Evolutionary conservation across 1,284 basidiomycete genomes (phyloP), one percentile per base, ranked within the genome.

Genomic region (Pyrrhoderma noxium): DNA sequence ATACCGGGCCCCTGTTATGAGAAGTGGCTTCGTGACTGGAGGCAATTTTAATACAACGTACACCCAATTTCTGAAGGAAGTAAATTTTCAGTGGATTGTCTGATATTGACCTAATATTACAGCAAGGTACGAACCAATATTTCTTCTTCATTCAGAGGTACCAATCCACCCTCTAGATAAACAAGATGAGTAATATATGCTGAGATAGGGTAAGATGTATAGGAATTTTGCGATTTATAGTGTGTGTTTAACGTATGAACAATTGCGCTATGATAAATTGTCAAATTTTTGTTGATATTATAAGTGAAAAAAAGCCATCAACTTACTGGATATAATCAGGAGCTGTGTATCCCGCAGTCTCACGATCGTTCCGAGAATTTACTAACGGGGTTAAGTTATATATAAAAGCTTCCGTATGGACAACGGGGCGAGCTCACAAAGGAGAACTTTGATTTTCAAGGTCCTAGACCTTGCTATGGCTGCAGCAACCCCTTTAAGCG

Each of bases 321-420:
- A 60, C 69, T 59, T 58, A 90, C 85, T 70, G 70, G 56, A 96
- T 78, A 62, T 95, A 96, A 65, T 96, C 91, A 11, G 79, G 70
- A 0, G 91, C 93, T 1, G 76, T 78, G 65, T 95, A 95, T 1
- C 81, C 88, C 8, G 80, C 75, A 0, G 94, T 97, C 66, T 99
- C 95, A 53, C 95, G 77, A 64, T 99, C 95, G 59, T 93, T 93
- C 55, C 75, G 77, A 13, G 82, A 75, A 64, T 98, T 99, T 51
- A 99, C 91, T 93, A 56, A 27, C 3, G n/a, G n/a, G n/a, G n/a
- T n/a, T n/a, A 36, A 9, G 19, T 4, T 9, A 8, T 3, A 16
- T 16, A 47, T 21, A 43, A 27, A 41, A 55, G 36, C 59, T 41
- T 38, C 22, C 14, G 13, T 22, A 25, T 11, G 8, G 21, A 41